Evolutionary conservation across 306 rosid species (phyloP).

Genomic region (Pyrus communis): DNA sequence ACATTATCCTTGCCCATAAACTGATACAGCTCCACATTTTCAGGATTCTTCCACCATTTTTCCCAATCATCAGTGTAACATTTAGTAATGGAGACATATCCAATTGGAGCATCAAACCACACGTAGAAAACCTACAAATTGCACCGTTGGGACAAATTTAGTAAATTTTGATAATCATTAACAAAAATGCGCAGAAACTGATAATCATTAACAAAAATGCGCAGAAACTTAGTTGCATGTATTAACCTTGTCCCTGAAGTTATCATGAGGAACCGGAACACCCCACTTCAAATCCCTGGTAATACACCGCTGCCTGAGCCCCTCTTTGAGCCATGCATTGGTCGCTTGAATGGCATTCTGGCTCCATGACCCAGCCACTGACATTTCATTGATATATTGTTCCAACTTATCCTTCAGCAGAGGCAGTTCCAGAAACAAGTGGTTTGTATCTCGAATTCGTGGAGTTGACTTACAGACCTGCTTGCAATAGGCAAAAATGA

Average conservation of each 20-base stretch:
- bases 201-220: not conserved
- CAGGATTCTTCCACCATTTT: constrained; percentile 97
- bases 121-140: constrained; percentile 81
- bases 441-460: constrained; percentile 75
- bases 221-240: not conserved
- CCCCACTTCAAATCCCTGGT: constrained; percentile 99
- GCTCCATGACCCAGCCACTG: constrained; percentile 88
- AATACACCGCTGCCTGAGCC: constrained; percentile 76
- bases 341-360: constrained; percentile 92
- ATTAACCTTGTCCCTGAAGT: constrained; percentile 69
- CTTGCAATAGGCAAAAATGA: not conserved
- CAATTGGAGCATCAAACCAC: constrained; percentile 98
- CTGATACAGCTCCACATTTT: constrained; percentile 86
- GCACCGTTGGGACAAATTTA: not conserved
- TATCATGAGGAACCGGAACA: constrained; percentile 94
- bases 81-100: constrained; percentile 84
- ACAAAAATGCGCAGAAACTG: not conserved
- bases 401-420: constrained; percentile 60
- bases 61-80: constrained; percentile 92
- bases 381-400: constrained; percentile 59
- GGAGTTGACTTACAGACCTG: constrained; percentile 81
- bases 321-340: constrained; percentile 83
- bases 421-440: constrained; percentile 91
- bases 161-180: not conserved
- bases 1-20: constrained; percentile 99